Conservation (phyloP, 1,139 yeast species). For the Yamadazyma dushanensis region DNA sequence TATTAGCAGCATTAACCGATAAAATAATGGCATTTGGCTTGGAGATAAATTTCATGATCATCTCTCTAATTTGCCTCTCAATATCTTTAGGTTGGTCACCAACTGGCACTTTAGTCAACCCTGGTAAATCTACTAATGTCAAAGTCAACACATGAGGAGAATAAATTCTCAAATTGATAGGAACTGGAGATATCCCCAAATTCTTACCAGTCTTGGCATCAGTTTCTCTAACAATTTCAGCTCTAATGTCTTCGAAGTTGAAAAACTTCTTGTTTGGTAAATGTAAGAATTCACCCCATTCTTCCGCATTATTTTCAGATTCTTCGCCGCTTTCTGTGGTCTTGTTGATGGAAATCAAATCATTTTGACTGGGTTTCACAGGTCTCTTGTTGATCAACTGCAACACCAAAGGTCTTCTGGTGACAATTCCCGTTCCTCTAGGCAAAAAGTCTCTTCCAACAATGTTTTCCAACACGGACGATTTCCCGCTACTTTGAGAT, state of each 20-base stretch:
- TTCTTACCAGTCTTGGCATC: constrained; percentile 92
- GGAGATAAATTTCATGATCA: constrained; percentile 90
- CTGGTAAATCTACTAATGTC: constrained; percentile 96
- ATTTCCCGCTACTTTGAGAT: constrained; percentile 91
- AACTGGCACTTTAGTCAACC: constrained; percentile 98
- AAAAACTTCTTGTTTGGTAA: constrained; percentile 84
- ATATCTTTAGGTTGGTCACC: constrained; percentile 99
- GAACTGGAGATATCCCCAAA: constrained; percentile 88
- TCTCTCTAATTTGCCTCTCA: constrained; percentile 90
- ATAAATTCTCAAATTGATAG: constrained; percentile 90
- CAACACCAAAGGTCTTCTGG: constrained; percentile 86
- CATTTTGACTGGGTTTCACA: constrained; percentile 19
- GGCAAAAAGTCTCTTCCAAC: constrained; percentile 96
- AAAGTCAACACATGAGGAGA: constrained; percentile 95
- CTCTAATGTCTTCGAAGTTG: constrained; percentile 88
- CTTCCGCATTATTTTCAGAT: constrained; percentile 79
- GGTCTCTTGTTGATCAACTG: constrained; percentile 75
- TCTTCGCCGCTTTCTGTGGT: constrained; percentile 44
- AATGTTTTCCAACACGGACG: constrained; percentile 89
- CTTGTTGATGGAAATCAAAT: constrained; percentile 36
- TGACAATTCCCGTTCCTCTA: constrained; percentile 93
- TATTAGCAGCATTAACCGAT: constrained; percentile 95
- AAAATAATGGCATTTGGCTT: constrained; percentile 95
- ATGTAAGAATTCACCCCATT: constrained; percentile 98
- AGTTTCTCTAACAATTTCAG: constrained; percentile 90